These are phyloP conservation scores for Cadophora malorum DNA, from an alignment of 2,329 filamentous ascomycete species.

Conservation along the genomic window DNA sequence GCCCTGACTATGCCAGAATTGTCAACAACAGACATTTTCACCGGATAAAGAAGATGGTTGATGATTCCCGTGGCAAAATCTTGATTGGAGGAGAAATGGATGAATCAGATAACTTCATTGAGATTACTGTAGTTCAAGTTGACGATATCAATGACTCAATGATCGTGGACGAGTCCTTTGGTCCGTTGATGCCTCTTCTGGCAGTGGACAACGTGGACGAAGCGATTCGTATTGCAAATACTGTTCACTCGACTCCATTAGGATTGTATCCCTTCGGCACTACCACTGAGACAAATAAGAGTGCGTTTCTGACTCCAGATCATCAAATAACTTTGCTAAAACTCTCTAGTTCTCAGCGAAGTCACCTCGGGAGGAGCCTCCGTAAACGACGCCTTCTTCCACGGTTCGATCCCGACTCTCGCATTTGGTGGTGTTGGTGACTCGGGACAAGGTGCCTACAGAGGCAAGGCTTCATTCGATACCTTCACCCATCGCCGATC, in stretches of 20 bases:
- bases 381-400: constrained; percentile 73
- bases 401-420: constrained; percentile 72
- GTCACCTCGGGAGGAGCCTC: constrained; percentile 72
- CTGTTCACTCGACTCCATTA: constrained; percentile 82
- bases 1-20: constrained; percentile 79
- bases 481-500: constrained; percentile 66
- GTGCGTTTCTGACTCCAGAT: constrained; percentile 51
- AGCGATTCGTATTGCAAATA: constrained; percentile 82
- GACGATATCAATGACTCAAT: constrained; percentile 77
- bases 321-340: constrained; percentile 22
- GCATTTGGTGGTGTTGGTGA: constrained; percentile 85
- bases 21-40: constrained; percentile 81
- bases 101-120: constrained; percentile 80
- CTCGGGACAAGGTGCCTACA: constrained; percentile 78
- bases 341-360: constrained; percentile 58
- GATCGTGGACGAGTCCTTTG: constrained; percentile 86
- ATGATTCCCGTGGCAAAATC: constrained; percentile 81
- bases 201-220: constrained; percentile 82
- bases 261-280: constrained; percentile 86
- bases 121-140: constrained; percentile 90
- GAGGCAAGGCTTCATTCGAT: constrained; percentile 77
- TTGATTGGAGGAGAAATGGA: constrained; percentile 86
- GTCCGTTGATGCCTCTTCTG: constrained; percentile 86
- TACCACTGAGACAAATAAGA: constrained; percentile 76
- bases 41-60: constrained; percentile 90